Evolutionary conservation across 352 stramenopile species (phyloP), one percentile per base, ranked within the genome.

Genomic region (Globisporangium mamillatum): DNA sequence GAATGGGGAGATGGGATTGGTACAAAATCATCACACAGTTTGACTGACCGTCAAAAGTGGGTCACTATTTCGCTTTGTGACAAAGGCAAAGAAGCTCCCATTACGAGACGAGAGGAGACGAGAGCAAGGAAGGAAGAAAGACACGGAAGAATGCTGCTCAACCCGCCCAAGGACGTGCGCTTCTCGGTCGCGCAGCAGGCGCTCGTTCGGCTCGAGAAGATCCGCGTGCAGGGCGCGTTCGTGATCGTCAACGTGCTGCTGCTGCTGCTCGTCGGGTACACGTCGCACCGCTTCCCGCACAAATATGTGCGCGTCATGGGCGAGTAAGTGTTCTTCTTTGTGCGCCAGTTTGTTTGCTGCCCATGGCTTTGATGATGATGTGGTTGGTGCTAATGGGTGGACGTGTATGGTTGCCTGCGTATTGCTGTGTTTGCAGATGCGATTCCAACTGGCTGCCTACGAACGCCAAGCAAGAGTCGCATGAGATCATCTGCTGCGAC

Each of bases 221-320:
- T 85, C 60, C 61, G 78, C 8, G 74, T 70, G 36, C 78, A 73
- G 27, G 64, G 76, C 12, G 56, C 66, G 29, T 93, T 93, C 68
- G 25, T 84, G 9, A 52, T 67, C 20, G 73, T 68, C 4, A 92
- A 91, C 63, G 70, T 63, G 46, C 69, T 90, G 65, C 79, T 93
- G 25, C 61, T 90, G 59, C 60, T 90, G 25, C 32, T 91, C 56
- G 67, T 91, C 16, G 57, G 77, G 29, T 91, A 86, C 74, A 82
- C 80, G 66, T 76, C 77, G 60, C 60, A 73, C 4, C 80, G 79
- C 27, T 88, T 79, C 67, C 83, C 80, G 22, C 66, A 77, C 70
- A 94, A 94, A 53, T 94, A 81, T 48, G 74, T 92, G 69, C 86
- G 86, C 67, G 76, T 94, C 50, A 66, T 60, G n/a, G 86, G 86